These are phyloP conservation scores for Serendipita sp. DNA, from an alignment of 768 basidiomycete genomes.

Conservation along the genomic window DNA sequence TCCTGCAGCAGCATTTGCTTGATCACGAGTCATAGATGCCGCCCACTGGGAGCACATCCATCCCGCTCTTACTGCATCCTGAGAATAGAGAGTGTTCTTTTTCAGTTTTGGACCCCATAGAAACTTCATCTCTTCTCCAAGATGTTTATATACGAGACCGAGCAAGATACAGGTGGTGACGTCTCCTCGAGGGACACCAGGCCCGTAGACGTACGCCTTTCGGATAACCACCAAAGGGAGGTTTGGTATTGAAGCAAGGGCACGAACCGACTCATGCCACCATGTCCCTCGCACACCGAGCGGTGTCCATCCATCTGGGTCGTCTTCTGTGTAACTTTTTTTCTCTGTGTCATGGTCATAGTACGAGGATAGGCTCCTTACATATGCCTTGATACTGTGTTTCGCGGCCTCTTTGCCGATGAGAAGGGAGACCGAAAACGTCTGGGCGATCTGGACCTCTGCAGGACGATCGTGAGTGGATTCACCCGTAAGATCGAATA, in stretches of 20 bases:
- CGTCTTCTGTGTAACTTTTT: conserved; percentile 48
- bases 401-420: conserved; percentile 66
- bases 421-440: conserved; percentile 48
- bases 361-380: conserved; percentile 61
- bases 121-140: conserved; percentile 73
- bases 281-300: conserved; percentile 53
- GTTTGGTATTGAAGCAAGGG: neutral
- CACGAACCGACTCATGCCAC: conserved; percentile 74
- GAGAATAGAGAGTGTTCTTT: conserved; percentile 53
- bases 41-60: conserved; percentile 75
- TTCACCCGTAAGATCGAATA: conserved; percentile 78
- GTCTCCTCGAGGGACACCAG: conserved; percentile 55
- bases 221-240: conserved; percentile 53
- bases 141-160: conserved; percentile 62
- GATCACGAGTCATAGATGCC: conserved; percentile 37
- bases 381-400: conserved; percentile 60
- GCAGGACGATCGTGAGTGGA: conserved; percentile 58
- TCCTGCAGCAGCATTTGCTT: conserved; percentile 49
- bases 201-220: conserved; percentile 62
- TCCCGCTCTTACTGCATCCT: conserved; percentile 60
- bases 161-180: conserved; percentile 59
- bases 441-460: conserved; percentile 64
- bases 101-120: conserved; percentile 33
- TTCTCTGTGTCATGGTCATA: conserved; percentile 54
- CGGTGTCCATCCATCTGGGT: conserved; percentile 39